phyloP scores from a whole-genome alignment of 192 early-diverging fungal genomes.

The Umbelopsis sp. region DNA sequence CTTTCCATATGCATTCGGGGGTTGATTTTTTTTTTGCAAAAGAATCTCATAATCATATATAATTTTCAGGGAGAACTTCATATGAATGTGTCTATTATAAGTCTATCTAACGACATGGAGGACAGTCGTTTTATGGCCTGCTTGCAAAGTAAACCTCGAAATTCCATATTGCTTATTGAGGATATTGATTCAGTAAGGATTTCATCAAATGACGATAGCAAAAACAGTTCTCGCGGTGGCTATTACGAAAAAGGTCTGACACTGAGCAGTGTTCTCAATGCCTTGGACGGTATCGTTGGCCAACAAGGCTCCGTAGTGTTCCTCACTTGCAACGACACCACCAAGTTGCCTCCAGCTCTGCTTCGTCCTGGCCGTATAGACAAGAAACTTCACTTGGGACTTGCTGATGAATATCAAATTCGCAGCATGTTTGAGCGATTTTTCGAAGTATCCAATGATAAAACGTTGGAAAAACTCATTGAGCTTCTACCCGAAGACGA shows the following conservation, averaged over 20 bases:
- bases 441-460: slow-evolving; percentile 5
- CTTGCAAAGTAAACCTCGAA: slow-evolving; percentile 44
- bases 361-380: slow-evolving; percentile 59
- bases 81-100: slow-evolving; percentile 54
- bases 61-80: slow-evolving; percentile 40
- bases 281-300: slow-evolving; percentile 54
- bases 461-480: neutral
- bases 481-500: slow-evolving; percentile 25
- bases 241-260: slow-evolving; percentile 38
- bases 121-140: slow-evolving; percentile 47
- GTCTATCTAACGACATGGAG: slow-evolving; percentile 46
- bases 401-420: slow-evolving; percentile 49
- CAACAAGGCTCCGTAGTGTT: slow-evolving; percentile 55
- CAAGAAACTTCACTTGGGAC: slow-evolving; percentile 52
- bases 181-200: slow-evolving; percentile 42
- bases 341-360: slow-evolving; percentile 50
- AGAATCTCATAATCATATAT: neutral
- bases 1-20: neutral
- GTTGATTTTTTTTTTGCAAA: neutral
- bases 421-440: slow-evolving; percentile 41
- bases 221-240: neutral
- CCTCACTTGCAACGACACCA: slow-evolving; percentile 54
- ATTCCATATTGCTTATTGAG: slow-evolving; percentile 60
- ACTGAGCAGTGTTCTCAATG: slow-evolving; percentile 52
- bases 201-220: slow-evolving; percentile 3